Percentiles rank a stretch among this genome's conserved stretches.
Evolutionary conservation across 2,329 filamentous ascomycete genomes (phyloP).

Genomic region (Botryotinia globosa): DNA sequence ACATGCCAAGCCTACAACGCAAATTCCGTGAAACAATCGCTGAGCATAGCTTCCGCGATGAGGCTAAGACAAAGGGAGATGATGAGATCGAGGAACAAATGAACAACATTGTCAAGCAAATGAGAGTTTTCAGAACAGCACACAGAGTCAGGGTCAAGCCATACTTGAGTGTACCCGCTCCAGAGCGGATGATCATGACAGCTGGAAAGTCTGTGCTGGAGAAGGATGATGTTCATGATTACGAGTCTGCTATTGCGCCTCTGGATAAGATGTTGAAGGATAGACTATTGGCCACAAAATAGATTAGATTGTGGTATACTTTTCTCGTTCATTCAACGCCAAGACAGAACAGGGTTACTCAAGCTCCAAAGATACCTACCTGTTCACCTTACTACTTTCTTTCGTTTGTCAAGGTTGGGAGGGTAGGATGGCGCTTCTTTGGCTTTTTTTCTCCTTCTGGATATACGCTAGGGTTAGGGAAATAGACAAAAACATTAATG

Average conservation of each 20-base stretch:
- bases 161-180: constrained; percentile 38
- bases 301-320: not conserved
- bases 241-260: constrained; percentile 12
- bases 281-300: constrained; percentile 17
- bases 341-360: not conserved
- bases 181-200: constrained; percentile 41
- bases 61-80: constrained; percentile 25
- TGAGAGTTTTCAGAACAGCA: constrained; percentile 39
- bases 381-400: not conserved
- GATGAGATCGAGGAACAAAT: constrained; percentile 32
- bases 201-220: constrained; percentile 35
- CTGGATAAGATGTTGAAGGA: constrained; percentile 14
- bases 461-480: not conserved
- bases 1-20: constrained; percentile 14
- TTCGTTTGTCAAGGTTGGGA: not conserved
- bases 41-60: constrained; percentile 13
- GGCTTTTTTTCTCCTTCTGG: not conserved
- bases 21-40: constrained; percentile 12
- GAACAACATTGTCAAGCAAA: constrained; percentile 36
- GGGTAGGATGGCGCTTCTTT: not conserved
- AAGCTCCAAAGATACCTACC: not conserved
- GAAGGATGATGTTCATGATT: constrained; percentile 15
- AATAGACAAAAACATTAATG: not conserved
- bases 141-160: constrained; percentile 35
- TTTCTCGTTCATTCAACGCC: not conserved